phyloP scores from a whole-genome alignment of 2,329 filamentous ascomycete species.

The Trichoderma hamatum region DNA sequence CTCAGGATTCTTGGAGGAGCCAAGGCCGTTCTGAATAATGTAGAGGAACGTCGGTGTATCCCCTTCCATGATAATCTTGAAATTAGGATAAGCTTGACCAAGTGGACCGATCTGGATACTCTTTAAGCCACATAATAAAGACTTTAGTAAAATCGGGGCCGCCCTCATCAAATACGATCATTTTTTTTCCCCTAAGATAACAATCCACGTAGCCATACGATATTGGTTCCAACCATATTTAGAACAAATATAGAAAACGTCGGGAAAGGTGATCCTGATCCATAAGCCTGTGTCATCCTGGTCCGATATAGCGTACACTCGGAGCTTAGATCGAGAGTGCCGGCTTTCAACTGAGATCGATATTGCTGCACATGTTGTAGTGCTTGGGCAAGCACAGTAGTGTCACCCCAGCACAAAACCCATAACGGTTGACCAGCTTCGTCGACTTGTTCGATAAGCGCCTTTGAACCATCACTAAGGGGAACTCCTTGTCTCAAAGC shows the following conservation, averaged over 20 bases:
- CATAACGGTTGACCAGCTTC: not conserved
- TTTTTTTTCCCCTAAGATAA: not conserved
- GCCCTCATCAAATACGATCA: not conserved
- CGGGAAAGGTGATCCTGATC: not conserved
- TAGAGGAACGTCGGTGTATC: not conserved
- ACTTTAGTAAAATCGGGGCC: not conserved
- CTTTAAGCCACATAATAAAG: not conserved
- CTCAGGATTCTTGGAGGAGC: not conserved
- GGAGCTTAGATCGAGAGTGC: not conserved
- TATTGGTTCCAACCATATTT: slow-evolving; percentile 4
- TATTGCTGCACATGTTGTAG: not conserved
- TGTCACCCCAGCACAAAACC: not conserved
- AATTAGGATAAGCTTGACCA: not conserved
- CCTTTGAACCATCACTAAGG: not conserved
- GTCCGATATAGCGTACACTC: not conserved
- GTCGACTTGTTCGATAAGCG: too few species aligned
- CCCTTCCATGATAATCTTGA: not conserved
- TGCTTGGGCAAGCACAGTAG: not conserved
- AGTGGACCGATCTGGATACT: not conserved
- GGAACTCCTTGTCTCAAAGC: not conserved
- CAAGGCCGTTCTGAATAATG: slow-evolving; percentile 2
- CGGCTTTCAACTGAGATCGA: not conserved
- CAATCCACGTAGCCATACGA: not conserved
- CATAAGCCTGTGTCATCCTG: not conserved
- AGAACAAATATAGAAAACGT: slow-evolving; percentile 1